Evolutionary conservation across 805 yeast genomes (phyloP), one percentile per base, ranked within the genome.

Genomic region (Pichia sporocuriosa): DNA sequence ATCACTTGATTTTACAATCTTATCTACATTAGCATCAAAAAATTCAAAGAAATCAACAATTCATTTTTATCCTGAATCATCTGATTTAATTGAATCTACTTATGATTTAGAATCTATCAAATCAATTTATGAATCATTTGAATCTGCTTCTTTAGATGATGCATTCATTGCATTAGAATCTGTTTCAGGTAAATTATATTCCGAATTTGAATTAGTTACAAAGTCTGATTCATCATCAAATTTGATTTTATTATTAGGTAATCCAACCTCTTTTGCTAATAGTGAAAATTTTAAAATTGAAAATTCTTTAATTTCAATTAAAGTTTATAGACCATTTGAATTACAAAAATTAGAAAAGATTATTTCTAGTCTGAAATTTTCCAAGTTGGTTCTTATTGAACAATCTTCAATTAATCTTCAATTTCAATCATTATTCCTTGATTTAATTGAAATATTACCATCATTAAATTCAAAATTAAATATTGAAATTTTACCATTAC

Each of bases 301-400:
- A 3, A 66, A 68, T 16, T 73, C 79, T 32, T 57, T 83, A 25
- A 61, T 84, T 34, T 63, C 75, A 8, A 67, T 85, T 35, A 75
- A 81, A 31, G 74, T 75, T 25, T 83, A 82, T 66, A 75, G 86
- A 54, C 95, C 96, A 3, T 84, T 88, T 67, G 64, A 71, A 45
- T 67, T 79, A 37, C 58, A 66, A n/a, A 58, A 67, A 13, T 65
- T 86, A 23, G 63, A 76, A 37, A 50, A 58, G 84, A 19, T 38
- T 10, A 21, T 43, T 23, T 13, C 33, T 4, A 32, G 89, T 90
- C 22, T 47, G 69, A 2, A 8, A 75, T 77, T 36, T 40, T 67
- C 68, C 46, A 69, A 38, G 24, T 65, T 89, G 39, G 74, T 78
- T 11, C 72, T 83, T 15, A 68, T 84, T 20, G 84, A 84, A 55